phyloP scores from a whole-genome alignment of 176 grass and related monocot species.

The Alopecurus myosuroides region DNA sequence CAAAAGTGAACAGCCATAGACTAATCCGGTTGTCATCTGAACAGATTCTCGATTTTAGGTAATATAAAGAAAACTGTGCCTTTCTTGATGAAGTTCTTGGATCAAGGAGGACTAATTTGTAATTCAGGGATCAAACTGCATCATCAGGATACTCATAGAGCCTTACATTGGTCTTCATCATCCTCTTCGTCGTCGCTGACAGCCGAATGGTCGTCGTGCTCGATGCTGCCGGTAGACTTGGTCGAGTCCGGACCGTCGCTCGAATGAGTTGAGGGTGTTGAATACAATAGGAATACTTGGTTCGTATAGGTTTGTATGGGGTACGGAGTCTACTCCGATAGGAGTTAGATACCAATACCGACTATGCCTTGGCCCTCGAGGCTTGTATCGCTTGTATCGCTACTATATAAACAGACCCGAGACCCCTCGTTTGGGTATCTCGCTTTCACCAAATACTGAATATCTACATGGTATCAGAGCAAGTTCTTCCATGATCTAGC shows the following conservation, averaged over 20 bases:
- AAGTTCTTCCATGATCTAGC: too few species aligned
- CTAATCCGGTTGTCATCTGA: background rate
- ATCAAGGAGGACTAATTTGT: background rate
- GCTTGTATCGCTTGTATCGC: too few species aligned
- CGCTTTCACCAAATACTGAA: too few species aligned
- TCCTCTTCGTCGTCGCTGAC: background rate
- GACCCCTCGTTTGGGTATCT: too few species aligned
- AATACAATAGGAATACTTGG: too few species aligned
- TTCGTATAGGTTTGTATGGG: too few species aligned
- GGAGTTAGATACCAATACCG: too few species aligned
- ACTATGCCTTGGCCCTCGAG: too few species aligned
- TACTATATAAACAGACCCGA: too few species aligned
- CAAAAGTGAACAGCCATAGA: background rate
- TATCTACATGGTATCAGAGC: too few species aligned
- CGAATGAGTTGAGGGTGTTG: background rate
- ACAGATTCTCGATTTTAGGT: background rate
- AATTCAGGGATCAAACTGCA: background rate
- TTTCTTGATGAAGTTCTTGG: background rate
- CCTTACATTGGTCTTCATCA: conserved; percentile 1
- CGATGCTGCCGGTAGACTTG: background rate
- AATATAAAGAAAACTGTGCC: background rate
- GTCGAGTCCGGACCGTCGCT: background rate
- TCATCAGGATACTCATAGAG: background rate
- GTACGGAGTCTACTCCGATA: too few species aligned
- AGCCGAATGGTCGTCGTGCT: background rate